A percentile compares a stretch with the other conserved stretches of the same genome.
These are phyloP conservation scores for Cryptosporidium viatorum DNA, from an alignment of 169 alveolate genomes.

Conservation along the genomic window DNA sequence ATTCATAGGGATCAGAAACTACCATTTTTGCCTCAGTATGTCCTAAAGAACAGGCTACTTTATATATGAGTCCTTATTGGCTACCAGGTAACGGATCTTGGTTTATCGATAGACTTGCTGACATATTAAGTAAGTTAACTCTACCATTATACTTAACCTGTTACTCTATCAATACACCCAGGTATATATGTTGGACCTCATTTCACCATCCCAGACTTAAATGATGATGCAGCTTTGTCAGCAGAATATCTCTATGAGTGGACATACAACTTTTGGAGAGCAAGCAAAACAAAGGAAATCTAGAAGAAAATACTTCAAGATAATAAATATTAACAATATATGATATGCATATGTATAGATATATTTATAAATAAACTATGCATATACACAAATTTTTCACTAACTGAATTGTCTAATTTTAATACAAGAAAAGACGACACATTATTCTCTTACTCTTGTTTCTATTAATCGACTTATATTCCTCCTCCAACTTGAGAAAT, in stretches of 20 bases:
- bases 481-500: constrained; percentile 97
- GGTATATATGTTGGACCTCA: constrained; percentile 65
- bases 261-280: constrained; percentile 29
- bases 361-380: not conserved
- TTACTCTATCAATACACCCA: not conserved
- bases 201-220: constrained; percentile 38
- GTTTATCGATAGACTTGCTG: constrained; percentile 50
- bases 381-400: not conserved
- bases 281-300: not conserved
- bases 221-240: constrained; percentile 61
- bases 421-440: not conserved
- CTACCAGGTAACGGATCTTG: constrained; percentile 71
- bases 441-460: not conserved
- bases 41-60: constrained; percentile 61
- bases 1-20: constrained; percentile 42
- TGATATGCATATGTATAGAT: not conserved
- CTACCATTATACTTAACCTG: not conserved
- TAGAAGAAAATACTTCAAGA: not conserved
- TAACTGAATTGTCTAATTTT: not conserved
- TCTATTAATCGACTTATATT: not conserved
- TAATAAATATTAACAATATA: not conserved
- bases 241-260: constrained; percentile 70
- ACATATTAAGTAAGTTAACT: constrained; percentile 38
- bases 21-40: constrained; percentile 65
- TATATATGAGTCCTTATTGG: constrained; percentile 71